A percentile compares a stretch with the other conserved stretches of the same genome.
phyloP scores from a whole-genome alignment of 257 asterid species.

The Solanum tarijense region DNA sequence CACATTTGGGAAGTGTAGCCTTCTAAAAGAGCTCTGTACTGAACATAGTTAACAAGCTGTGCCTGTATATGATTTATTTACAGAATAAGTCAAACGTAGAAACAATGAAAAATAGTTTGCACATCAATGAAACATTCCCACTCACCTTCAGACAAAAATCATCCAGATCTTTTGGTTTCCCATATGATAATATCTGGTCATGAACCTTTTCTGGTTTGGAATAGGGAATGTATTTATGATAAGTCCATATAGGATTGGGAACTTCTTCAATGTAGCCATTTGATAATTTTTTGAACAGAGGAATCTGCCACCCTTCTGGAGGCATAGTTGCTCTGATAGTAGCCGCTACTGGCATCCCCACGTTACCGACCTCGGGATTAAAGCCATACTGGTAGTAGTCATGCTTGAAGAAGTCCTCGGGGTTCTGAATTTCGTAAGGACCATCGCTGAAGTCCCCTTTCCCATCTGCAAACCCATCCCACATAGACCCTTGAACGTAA shows the following conservation, averaged over 20 bases:
- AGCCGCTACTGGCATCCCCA: conserved; percentile 97
- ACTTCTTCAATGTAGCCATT: conserved; percentile 72
- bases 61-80: conserved; percentile 48
- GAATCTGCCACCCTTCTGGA: conserved; percentile 79
- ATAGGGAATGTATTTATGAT: conserved; percentile 87
- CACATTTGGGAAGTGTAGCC: conserved; percentile 99
- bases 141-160: conserved; percentile 92
- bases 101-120: not conserved
- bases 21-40: conserved; percentile 92
- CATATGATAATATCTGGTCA: conserved; percentile 81
- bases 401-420: conserved; percentile 80
- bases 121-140: not conserved
- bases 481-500: conserved; percentile 81
- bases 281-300: conserved; percentile 46
- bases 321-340: conserved; percentile 94
- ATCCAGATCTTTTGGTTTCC: conserved; percentile 72
- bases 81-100: not conserved
- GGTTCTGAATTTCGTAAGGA: conserved; percentile 89
- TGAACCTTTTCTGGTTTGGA: conserved; percentile 81
- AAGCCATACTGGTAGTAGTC: conserved; percentile 71
- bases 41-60: conserved; percentile 79
- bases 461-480: conserved; percentile 99
- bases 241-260: conserved; percentile 80
- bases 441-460: conserved; percentile 87
- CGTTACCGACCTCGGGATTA: conserved; percentile 98